Evolutionary conservation across 352 stramenopile species (phyloP).

Genomic region (Globisporangium sylvaticum): DNA sequence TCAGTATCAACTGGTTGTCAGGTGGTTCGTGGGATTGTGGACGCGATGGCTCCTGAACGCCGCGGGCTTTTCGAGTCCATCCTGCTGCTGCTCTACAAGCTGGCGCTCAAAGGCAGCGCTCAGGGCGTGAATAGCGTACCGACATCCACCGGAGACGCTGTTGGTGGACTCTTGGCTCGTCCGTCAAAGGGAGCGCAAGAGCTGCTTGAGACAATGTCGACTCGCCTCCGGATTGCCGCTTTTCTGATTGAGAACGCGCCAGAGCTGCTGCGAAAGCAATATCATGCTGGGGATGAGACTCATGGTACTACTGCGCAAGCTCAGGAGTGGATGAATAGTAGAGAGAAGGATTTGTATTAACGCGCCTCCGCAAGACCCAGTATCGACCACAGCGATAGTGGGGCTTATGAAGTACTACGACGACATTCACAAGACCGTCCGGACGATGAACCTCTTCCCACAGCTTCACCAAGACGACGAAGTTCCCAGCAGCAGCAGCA

Average conservation of each 20-base stretch:
- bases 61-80: constrained; percentile 25
- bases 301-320: neutral
- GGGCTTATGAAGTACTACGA: neutral
- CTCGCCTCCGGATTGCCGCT: constrained; percentile 8
- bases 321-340: neutral
- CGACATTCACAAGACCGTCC: neutral
- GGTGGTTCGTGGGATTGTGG: constrained; percentile 3
- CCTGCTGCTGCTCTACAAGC: constrained; percentile 26
- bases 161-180: constrained; percentile 17
- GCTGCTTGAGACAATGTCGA: constrained; percentile 1
- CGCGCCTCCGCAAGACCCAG: neutral
- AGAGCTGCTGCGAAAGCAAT: constrained; percentile 10
- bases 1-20: neutral
- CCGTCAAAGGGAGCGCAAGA: neutral
- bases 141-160: constrained; percentile 11
- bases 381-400: neutral
- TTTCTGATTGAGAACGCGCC: constrained; percentile 25
- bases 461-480: neutral
- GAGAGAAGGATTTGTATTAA: neutral
- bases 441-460: neutral
- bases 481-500: neutral
- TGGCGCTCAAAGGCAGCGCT: constrained; percentile 20
- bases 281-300: neutral
- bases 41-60: constrained; percentile 14
- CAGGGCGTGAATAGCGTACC: neutral